Evolutionary conservation across 257 asterid species (phyloP).

Genomic region (Echium plantagineum): DNA sequence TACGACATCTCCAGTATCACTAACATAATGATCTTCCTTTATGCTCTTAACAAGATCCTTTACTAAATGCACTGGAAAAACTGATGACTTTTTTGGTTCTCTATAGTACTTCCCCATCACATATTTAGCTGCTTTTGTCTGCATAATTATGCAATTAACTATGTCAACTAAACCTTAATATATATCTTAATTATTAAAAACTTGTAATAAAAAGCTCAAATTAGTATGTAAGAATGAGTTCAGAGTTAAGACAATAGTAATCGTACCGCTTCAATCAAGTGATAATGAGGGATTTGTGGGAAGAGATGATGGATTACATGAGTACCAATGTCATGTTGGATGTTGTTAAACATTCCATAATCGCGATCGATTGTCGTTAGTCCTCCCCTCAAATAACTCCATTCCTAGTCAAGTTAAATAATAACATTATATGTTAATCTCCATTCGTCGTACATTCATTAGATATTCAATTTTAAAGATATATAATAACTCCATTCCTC

Average conservation of each 20-base stretch:
- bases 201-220: too few relatives aligned
- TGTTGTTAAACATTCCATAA: slow-evolving; percentile 58
- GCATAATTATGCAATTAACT: slow-evolving; percentile 8
- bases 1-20: slow-evolving; percentile 62
- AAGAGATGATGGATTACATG: slow-evolving; percentile 81
- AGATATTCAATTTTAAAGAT: neutral
- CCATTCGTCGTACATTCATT: too few relatives aligned
- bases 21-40: slow-evolving; percentile 52
- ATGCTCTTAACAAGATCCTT: slow-evolving; percentile 41
- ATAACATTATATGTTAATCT: too few relatives aligned
- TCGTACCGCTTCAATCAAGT: slow-evolving; percentile 65
- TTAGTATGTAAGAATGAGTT: too few relatives aligned
- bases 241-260: too few relatives aligned
- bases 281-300: slow-evolving; percentile 88
- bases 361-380: slow-evolving; percentile 81
- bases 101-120: slow-evolving; percentile 64
- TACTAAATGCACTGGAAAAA: slow-evolving; percentile 50
- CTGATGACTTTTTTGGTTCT: slow-evolving; percentile 67
- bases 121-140: slow-evolving; percentile 59
- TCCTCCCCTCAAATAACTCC: slow-evolving; percentile 85
- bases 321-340: slow-evolving; percentile 89
- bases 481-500: too few relatives aligned
- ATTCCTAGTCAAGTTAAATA: slow-evolving; percentile 34
- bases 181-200: too few relatives aligned
- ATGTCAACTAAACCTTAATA: too few relatives aligned